Evolutionary conservation across 805 yeast genomes (phyloP).

Genomic region (Kazachstania taianensis): DNA sequence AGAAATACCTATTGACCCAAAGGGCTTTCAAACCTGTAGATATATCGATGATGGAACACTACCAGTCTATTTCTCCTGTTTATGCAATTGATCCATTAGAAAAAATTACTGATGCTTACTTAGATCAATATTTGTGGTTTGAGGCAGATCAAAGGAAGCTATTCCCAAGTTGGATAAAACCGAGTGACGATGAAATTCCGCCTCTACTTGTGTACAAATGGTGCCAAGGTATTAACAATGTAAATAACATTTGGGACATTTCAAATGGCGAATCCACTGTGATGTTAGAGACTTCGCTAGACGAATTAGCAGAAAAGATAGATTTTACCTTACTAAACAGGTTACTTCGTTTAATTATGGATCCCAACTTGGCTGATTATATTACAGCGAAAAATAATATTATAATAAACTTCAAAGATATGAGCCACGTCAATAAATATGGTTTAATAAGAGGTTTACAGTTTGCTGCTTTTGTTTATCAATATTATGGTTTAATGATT

Average conservation of each 20-base stretch:
- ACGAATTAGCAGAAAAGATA: conserved; percentile 69
- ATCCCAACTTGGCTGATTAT: conserved; percentile 88
- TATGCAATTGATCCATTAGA: conserved; percentile 86
- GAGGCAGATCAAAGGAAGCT: conserved; percentile 80
- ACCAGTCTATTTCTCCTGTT: conserved; percentile 74
- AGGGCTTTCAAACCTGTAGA: conserved; percentile 85
- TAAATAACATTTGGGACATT: conserved; percentile 70
- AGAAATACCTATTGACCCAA: conserved; percentile 73
- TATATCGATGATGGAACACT: conserved; percentile 84
- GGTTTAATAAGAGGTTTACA: conserved; percentile 86
- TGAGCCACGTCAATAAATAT: conserved; percentile 84
- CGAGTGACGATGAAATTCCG: conserved; percentile 87
- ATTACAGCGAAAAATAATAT: conserved; percentile 86
- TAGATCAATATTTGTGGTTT: conserved; percentile 93
- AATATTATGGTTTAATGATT: conserved; percentile 76
- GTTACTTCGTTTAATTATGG: conserved; percentile 68
- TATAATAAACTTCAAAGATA: conserved; percentile 75
- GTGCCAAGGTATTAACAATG: conserved; percentile 83
- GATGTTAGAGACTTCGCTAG: conserved; percentile 66
- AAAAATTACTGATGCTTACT: conserved; percentile 89
- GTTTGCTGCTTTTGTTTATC: conserved; percentile 81
- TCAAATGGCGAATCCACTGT: conserved; percentile 69
- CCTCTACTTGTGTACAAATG: conserved; percentile 87
- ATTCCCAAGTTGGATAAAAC: conserved; percentile 95
- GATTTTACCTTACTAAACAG: conserved; percentile 84